Conservation (phyloP, 257 asterid genomes). For the Solanum stenotomum region DNA sequence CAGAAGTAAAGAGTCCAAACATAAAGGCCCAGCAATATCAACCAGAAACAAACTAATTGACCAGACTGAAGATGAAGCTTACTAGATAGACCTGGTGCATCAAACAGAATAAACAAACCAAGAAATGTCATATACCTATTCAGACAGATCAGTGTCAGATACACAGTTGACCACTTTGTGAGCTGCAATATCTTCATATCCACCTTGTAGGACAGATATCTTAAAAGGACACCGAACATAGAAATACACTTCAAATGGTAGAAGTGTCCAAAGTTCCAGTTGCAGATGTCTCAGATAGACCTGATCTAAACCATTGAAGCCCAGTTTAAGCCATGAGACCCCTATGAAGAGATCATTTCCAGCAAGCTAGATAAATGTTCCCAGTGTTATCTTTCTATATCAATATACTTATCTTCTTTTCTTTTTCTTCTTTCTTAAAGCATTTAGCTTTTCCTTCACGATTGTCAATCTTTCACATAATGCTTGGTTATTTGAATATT, state of each 20-base stretch:
- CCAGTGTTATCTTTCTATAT: not conserved
- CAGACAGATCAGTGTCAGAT: not conserved
- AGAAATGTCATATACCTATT: not conserved
- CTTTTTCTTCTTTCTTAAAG: conserved; percentile 32
- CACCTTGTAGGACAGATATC: not conserved
- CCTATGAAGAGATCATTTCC: not conserved
- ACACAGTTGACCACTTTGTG: not conserved
- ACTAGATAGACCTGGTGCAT: not conserved
- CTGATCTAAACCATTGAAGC: not conserved
- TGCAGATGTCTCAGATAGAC: not conserved
- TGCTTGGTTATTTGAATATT: conserved; percentile 9
- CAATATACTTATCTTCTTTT: not conserved
- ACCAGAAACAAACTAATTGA: not conserved
- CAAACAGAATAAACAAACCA: not conserved
- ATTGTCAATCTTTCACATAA: conserved; percentile 35
- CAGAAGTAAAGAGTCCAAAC: not conserved
- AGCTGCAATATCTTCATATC: not conserved
- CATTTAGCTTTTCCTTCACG: conserved; percentile 35
- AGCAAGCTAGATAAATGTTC: not conserved
- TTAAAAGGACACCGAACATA: not conserved
- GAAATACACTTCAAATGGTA: not conserved
- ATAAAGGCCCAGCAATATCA: not conserved
- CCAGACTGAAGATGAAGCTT: not conserved
- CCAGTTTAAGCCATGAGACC: not conserved
- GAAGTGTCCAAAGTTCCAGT: not conserved